These are phyloP conservation scores for Eucalyptus marginata DNA, from an alignment of 345 rosid species.

Conservation along the genomic window DNA sequence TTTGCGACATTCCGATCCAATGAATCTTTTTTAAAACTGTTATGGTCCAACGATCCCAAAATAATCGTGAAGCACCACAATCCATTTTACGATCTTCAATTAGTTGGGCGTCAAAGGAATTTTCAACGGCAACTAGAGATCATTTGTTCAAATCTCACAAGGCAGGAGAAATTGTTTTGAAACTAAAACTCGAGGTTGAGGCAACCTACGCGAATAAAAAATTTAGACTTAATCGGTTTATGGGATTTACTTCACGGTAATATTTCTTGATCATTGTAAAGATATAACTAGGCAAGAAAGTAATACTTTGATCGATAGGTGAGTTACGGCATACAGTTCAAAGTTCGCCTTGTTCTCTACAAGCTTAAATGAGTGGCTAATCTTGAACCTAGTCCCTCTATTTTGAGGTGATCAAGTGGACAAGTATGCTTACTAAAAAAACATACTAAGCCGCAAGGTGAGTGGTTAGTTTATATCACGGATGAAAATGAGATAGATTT, in stretches of 20 bases:
- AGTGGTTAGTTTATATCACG: neutral
- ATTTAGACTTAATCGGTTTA: neutral
- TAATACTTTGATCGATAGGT: neutral
- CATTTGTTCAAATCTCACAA: neutral
- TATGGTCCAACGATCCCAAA: neutral
- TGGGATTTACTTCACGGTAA: neutral
- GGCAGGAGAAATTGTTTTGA: fast-evolving
- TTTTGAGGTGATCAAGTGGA: neutral
- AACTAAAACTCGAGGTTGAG: neutral
- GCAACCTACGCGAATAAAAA: fast-evolving
- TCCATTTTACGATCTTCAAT: neutral
- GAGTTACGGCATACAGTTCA: neutral
- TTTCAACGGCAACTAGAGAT: neutral
- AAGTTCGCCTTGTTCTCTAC: neutral
- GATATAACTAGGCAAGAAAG: neutral
- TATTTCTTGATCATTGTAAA: neutral
- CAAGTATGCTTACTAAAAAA: neutral
- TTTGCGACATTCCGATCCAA: neutral
- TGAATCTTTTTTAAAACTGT: neutral
- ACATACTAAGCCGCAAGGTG: neutral
- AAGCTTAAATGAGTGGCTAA: neutral
- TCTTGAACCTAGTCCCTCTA: neutral
- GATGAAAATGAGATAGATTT: neutral
- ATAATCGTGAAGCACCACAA: neutral
- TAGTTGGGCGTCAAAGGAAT: neutral